Conservation (phyloP, 441 rosid genomes). For the Codiaeum variegatum region DNA sequence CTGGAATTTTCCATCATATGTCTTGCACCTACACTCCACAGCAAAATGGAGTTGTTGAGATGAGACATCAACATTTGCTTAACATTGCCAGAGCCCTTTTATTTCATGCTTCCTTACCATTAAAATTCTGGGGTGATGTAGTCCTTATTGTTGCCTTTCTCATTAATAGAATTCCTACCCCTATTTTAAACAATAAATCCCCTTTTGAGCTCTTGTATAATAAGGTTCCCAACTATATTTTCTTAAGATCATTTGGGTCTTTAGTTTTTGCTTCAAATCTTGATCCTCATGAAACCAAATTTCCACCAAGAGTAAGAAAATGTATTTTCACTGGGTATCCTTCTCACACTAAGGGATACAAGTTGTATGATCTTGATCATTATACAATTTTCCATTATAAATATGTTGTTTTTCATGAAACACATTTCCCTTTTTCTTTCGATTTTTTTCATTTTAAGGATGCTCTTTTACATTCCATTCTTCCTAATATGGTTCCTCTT, state of each 20-base stretch:
- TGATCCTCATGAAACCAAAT: neutral
- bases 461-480: too few species aligned
- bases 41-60: neutral
- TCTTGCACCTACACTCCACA: neutral
- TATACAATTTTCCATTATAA: neutral
- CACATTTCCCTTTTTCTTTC: too few species aligned
- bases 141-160: neutral
- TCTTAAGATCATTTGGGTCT: neutral
- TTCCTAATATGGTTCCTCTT: too few species aligned
- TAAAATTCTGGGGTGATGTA: neutral
- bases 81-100: neutral
- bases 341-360: neutral
- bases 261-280: neutral
- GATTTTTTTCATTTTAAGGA: too few species aligned
- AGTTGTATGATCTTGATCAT: neutral
- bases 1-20: neutral
- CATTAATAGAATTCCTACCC: neutral
- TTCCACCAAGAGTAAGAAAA: neutral
- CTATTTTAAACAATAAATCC: neutral
- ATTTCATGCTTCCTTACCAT: neutral
- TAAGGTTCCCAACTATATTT: neutral
- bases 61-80: neutral
- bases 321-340: conserved; percentile 2
- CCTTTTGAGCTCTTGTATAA: neutral
- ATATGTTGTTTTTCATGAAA: conserved; percentile 1